A percentile compares a stretch with the other conserved stretches of the same genome.
These are phyloP conservation scores for Pleochaeta shiraiana DNA, from an alignment of 2,329 filamentous ascomycete genomes.

Conservation along the genomic window DNA sequence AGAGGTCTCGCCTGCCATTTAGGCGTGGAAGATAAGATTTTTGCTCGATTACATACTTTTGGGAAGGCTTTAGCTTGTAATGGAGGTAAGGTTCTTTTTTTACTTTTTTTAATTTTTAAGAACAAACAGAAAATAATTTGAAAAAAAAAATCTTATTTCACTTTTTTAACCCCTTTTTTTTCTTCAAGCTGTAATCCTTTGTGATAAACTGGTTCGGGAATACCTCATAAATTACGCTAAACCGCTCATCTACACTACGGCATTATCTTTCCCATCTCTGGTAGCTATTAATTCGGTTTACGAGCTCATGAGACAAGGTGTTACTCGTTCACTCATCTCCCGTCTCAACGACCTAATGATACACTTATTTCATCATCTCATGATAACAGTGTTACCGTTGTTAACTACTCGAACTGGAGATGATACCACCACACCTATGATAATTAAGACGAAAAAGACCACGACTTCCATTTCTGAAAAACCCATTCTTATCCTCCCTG, in stretches of 20 bases:
- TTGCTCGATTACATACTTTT: conserved; percentile 29
- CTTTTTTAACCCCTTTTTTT: no score
- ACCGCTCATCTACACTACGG: conserved; percentile 23
- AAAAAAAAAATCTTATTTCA: no score
- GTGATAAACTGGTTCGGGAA: conserved; percentile 8
- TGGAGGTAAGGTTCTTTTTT: conserved; percentile 19
- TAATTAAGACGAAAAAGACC: no score
- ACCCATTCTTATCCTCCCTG: conserved; percentile 14
- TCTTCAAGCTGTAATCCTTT: conserved; percentile 14
- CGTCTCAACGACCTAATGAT: conserved; percentile 25
- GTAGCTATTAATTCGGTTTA: conserved; percentile 21
- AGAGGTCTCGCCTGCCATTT: conserved; percentile 27
- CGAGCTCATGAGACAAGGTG: conserved; percentile 28
- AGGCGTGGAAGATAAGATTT: conserved; percentile 26
- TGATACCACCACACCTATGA: no score
- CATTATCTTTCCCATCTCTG: conserved; percentile 22
- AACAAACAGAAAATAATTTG: no score
- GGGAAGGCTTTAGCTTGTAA: conserved; percentile 27
- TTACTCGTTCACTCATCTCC: conserved; percentile 22
- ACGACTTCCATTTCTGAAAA: no score
- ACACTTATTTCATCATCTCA: conserved; percentile 25
- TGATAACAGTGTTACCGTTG: conserved; percentile 15
- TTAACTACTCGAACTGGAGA: not conserved
- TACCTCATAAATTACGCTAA: conserved; percentile 17
- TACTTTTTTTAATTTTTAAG: no score